Evolutionary conservation across 2,329 filamentous ascomycete genomes (phyloP), one percentile per base, ranked within the genome.

Genomic region (Aspergillus brasiliensis): DNA sequence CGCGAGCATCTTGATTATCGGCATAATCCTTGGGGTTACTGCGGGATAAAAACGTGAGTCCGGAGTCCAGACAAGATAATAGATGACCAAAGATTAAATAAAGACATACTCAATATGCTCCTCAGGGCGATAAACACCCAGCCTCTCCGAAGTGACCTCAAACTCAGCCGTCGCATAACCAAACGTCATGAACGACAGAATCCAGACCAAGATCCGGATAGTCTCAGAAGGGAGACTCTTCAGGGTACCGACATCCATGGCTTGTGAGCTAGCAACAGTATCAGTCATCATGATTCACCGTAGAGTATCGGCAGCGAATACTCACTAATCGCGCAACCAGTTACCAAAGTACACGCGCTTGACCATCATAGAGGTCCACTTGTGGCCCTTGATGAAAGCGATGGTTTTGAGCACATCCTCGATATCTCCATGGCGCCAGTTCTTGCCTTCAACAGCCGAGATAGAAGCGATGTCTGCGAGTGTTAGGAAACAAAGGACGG

Each of bases 141-240:
- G 82, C 37, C 91, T 85, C 62, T 94, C 91, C 42, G 89, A 85
- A 1, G 91, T 94, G 48, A 94, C 91, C 70, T 94, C 91, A 67
- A 92, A 95, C 71, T 94, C 91, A 49, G 85, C 89, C 1, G 91
- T 94, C n/a, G 90, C 91, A 77, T 92, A 94, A 37, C 91, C 91
- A 74, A 92, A 91, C 38, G 87, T 86, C 76, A 94, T 82, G 75
- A 94, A 94, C 0, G 89, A 91, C 25, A 95, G 82, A 46, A 94
- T 86, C 90, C 90, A 92, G 62, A 93, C 88, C 38, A 95, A 78
- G 61, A 94, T 86, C 46, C 91, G 84, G 67, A 95, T 91, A 3
- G 91, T 92, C 38, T 89, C 88, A 34, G 89, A 88, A 64, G 90
- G 91, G 61, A 92, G 87, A 61, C 87, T 88, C 77, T 92, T 93